Evolutionary conservation across 2,329 filamentous ascomycete genomes (phyloP), one percentile per base, ranked within the genome.

Genomic region (Juglanconis juglandina): DNA sequence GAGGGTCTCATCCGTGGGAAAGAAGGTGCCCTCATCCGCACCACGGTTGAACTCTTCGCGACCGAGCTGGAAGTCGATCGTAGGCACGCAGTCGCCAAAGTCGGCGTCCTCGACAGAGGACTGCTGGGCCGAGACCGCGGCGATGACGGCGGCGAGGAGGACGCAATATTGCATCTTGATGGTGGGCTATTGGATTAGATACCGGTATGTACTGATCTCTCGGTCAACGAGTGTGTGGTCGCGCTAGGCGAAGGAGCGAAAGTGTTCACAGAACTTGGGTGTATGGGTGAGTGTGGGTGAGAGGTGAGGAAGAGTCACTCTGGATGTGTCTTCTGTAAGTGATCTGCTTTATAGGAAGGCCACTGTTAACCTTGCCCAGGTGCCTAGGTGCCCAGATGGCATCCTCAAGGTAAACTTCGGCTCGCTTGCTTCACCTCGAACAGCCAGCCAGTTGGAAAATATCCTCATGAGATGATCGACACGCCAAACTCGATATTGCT

Each of bases 1-100:
- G 17, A 83, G 74, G 8, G 83, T 75, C 70, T 90, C 87, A 52
- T 81, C 81, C 4, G 53, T 52, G 55, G 88, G 82, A 72, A 87
- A 84, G 82, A 90, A 90, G 54, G 87, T 88, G 73, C 82, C 85
- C 72, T 88, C 87, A 59, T 76, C 78, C 24, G 78, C 78, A 11
- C 78, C 74, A 60, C 86, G 84, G 44, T 48, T 48, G 46, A 32
- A 32, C 24, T 81, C 81, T 74, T 79, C 76, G 37, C 84, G 81
- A 17, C 84, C 85, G 60, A 79, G 81, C 64, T 83, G 77, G 70
- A 84, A 85, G 70, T 86, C 81, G 66, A 84, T 82, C n/a, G 81
- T 84, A 3, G 83, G 83, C 42, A 76, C 75, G 72, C 81, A 85
- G 41, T 72, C 71, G 57, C 82, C 82, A 65, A 85, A 84, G 75